Evolutionary conservation across 306 rosid species (phyloP).

Genomic region (Alnus rubra): DNA sequence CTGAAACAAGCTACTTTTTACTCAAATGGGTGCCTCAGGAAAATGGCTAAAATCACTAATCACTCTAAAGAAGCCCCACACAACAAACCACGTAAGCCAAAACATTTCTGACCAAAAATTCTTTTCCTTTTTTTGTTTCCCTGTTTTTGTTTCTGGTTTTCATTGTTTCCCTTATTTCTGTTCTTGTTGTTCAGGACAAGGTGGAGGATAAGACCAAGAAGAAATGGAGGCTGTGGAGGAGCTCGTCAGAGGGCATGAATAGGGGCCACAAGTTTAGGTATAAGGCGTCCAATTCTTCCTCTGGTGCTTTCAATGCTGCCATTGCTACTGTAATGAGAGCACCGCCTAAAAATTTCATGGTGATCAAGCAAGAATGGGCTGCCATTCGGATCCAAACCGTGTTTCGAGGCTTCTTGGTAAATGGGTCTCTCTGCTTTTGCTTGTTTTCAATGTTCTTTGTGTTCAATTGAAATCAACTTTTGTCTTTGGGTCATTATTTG

Average conservation of each 20-base stretch:
- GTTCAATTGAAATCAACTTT: background rate
- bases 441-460: conserved; percentile 14
- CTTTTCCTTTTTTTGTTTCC: background rate
- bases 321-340: conserved; percentile 76
- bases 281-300: conserved; percentile 36
- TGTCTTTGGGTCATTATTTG: background rate
- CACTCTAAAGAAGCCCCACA: conserved; percentile 44
- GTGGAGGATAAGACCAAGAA: conserved; percentile 58
- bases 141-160: background rate
- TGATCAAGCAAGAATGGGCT: conserved; percentile 76
- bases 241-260: conserved; percentile 58
- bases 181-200: conserved; percentile 40
- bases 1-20: background rate
- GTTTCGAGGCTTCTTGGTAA: conserved; percentile 79
- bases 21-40: conserved; percentile 77
- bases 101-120: background rate
- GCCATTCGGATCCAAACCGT: conserved; percentile 75
- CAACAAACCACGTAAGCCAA: conserved; percentile 50
- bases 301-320: conserved; percentile 57
- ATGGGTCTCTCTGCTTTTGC: background rate
- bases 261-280: conserved; percentile 29
- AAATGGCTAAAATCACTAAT: conserved; percentile 82
- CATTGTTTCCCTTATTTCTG: conserved; percentile 5
- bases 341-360: conserved; percentile 62
- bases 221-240: conserved; percentile 90